Evolutionary conservation across 164 flowering plant species (phyloP).

Genomic region (Stephania japonica): DNA sequence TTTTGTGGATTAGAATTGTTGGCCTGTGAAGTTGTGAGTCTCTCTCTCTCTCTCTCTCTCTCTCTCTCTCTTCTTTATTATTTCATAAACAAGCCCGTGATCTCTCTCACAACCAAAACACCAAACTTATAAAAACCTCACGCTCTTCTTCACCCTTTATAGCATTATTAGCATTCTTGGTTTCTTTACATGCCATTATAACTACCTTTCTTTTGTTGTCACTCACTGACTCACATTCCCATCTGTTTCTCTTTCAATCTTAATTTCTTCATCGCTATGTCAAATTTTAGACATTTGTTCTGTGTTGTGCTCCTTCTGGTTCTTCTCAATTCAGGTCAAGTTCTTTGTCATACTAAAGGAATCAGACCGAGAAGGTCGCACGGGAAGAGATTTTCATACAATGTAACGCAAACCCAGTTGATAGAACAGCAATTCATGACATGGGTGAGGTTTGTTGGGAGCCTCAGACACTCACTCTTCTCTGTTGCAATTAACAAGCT

Average conservation of each 20-base stretch:
- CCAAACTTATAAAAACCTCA: background rate
- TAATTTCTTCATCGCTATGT: constrained; percentile 20
- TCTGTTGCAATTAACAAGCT: constrained; percentile 69
- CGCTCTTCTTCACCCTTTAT: background rate
- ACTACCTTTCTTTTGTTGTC: background rate
- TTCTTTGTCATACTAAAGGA: constrained; percentile 46
- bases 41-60: background rate
- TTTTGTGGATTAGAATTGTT: background rate
- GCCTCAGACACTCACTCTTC: constrained; percentile 66
- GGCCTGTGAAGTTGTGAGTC: background rate
- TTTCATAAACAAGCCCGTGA: background rate
- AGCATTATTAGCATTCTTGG: constrained; percentile 7
- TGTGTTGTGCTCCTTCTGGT: constrained; percentile 32
- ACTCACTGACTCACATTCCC: background rate
- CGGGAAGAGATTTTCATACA: constrained; percentile 22
- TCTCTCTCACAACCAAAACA: background rate
- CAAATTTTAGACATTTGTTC: constrained; percentile 17
- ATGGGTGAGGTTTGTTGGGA: constrained; percentile 87
- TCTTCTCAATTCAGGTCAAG: constrained; percentile 23
- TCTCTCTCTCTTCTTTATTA: background rate
- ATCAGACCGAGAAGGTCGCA: constrained; percentile 28
- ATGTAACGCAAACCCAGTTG: constrained; percentile 43
- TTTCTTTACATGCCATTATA: constrained; percentile 21
- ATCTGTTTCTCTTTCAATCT: background rate
- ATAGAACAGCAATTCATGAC: constrained; percentile 82